A percentile compares a stretch with the other conserved stretches of the same genome.
These are phyloP conservation scores for Pythium graminicola DNA, from an alignment of 352 stramenopile species.

Conservation along the genomic window DNA sequence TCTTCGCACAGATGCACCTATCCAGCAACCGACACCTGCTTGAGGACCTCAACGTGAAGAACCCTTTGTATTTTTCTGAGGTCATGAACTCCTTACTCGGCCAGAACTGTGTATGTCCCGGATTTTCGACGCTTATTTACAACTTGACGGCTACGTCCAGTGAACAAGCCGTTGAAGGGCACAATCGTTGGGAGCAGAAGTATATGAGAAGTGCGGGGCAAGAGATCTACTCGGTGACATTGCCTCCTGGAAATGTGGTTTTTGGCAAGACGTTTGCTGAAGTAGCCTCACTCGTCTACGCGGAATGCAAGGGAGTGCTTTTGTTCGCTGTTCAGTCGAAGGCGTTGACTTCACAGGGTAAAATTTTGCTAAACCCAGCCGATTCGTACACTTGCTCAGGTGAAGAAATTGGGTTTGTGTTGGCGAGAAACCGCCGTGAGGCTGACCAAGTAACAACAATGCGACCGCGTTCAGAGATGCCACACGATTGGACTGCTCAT, in stretches of 20 bases:
- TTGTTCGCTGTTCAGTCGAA: constrained; percentile 58
- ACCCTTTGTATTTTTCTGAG: constrained; percentile 74
- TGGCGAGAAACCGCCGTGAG: constrained; percentile 54
- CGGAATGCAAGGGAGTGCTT: constrained; percentile 67
- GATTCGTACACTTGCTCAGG: constrained; percentile 67
- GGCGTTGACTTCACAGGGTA: constrained; percentile 18
- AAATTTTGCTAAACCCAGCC: constrained; percentile 73
- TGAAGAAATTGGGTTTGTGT: constrained; percentile 64
- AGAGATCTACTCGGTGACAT: constrained; percentile 68
- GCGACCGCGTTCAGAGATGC: constrained; percentile 11
- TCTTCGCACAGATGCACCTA: constrained; percentile 75
- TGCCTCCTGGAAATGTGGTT: constrained; percentile 48
- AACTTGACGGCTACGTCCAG: constrained; percentile 79
- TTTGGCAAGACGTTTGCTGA: constrained; percentile 73
- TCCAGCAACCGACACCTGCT: constrained; percentile 71
- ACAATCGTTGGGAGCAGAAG: constrained; percentile 50
- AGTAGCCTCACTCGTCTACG: constrained; percentile 69
- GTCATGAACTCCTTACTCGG: constrained; percentile 72
- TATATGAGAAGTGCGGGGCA: constrained; percentile 72
- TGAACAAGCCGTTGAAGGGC: constrained; percentile 31
- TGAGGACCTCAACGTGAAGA: constrained; percentile 69
- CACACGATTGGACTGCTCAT: constrained; percentile 24
- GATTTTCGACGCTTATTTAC: constrained; percentile 85
- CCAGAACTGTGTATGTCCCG: constrained; percentile 81
- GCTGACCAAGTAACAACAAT: constrained; percentile 39